Evolutionary conservation across 2,329 filamentous ascomycete species (phyloP).

Genomic region (Monosporascus sp.): DNA sequence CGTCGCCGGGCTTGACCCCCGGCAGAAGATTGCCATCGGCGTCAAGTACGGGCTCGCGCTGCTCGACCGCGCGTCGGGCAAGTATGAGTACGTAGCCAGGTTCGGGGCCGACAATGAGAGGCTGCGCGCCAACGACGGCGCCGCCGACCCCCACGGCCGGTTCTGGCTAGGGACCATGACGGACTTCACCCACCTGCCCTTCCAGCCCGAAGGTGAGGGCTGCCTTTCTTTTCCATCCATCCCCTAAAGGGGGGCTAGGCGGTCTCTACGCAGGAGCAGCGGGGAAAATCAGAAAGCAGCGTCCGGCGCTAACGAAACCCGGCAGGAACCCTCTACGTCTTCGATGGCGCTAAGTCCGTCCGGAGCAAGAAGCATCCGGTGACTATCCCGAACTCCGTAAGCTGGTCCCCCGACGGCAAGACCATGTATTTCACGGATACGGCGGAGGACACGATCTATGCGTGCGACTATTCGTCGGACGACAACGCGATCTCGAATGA

Average conservation of each 20-base stretch:
- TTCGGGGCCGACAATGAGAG: constrained; percentile 44
- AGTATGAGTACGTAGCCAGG: constrained; percentile 48
- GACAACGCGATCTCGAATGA: constrained; percentile 63
- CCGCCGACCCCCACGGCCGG: constrained; percentile 70
- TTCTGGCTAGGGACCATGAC: constrained; percentile 89
- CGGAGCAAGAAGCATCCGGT: constrained; percentile 55
- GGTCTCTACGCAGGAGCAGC: too few relatives aligned
- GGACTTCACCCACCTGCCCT: constrained; percentile 54
- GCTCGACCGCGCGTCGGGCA: constrained; percentile 57
- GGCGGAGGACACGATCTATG: constrained; percentile 62
- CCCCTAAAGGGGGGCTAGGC: too few relatives aligned
- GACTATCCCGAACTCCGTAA: constrained; percentile 79
- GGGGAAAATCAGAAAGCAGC: too few relatives aligned
- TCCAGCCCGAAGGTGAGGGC: constrained; percentile 52
- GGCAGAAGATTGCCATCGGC: constrained; percentile 66
- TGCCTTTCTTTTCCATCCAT: neutral
- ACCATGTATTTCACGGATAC: constrained; percentile 84
- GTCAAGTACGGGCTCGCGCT: constrained; percentile 80
- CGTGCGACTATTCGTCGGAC: constrained; percentile 66
- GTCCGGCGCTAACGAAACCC: neutral
- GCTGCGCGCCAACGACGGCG: constrained; percentile 74
- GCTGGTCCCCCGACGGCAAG: constrained; percentile 68
- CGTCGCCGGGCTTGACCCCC: constrained; percentile 60
- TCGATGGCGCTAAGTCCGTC: constrained; percentile 57
- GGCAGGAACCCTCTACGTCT: constrained; percentile 66